phyloP scores from a whole-genome alignment of 2,329 filamentous ascomycete species.

The Epichloe bromicola region DNA sequence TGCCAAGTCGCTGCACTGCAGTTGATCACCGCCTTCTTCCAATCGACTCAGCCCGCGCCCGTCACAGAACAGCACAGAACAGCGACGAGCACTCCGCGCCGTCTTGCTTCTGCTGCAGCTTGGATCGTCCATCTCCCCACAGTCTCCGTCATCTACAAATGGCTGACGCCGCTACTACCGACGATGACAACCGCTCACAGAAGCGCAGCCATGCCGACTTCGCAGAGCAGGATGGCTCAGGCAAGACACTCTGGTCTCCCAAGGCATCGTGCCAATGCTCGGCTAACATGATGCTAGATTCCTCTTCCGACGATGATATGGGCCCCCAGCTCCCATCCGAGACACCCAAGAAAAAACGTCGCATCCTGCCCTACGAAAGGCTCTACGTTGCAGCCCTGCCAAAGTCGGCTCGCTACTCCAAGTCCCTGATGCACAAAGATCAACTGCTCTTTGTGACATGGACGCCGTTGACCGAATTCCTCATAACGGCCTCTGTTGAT shows the following conservation, averaged over 20 bases:
- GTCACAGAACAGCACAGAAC: neutral
- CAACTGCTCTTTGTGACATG: slow-evolving; percentile 79
- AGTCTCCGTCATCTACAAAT: neutral
- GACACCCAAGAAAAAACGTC: slow-evolving; percentile 78
- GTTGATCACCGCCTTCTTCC: neutral
- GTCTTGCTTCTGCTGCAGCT: neutral
- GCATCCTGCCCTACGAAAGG: slow-evolving; percentile 86
- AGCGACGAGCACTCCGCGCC: neutral
- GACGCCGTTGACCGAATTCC: slow-evolving; percentile 83
- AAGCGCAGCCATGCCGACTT: slow-evolving; percentile 44
- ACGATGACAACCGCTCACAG: slow-evolving; percentile 23
- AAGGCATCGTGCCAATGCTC: neutral
- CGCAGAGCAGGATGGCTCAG: slow-evolving; percentile 31
- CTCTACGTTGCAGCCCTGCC: slow-evolving; percentile 87
- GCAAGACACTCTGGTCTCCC: slow-evolving; percentile 14
- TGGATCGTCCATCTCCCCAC: neutral
- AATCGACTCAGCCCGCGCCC: neutral
- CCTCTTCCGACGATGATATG: slow-evolving; percentile 82
- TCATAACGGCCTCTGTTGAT: slow-evolving; percentile 86
- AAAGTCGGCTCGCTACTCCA: slow-evolving; percentile 69
- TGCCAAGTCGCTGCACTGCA: neutral
- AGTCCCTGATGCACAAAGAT: slow-evolving; percentile 97
- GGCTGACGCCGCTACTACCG: slow-evolving; percentile 7
- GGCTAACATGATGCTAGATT: slow-evolving; percentile 28
- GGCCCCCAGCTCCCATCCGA: slow-evolving; percentile 73